Conservation (phyloP, 306 rosid species). For the Cicer pinnatifidum region DNA sequence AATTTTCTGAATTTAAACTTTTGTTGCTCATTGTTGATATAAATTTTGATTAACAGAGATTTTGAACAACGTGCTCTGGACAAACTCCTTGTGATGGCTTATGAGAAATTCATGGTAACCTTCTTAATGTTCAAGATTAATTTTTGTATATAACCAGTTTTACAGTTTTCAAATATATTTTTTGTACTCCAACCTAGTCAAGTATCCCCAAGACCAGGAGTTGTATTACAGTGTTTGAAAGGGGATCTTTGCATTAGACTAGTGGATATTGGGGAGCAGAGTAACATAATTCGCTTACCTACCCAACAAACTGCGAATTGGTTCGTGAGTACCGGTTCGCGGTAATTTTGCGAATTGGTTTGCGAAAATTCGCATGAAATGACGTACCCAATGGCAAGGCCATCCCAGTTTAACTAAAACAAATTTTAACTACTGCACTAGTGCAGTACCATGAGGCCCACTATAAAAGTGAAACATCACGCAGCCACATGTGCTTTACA, state of each 20-base stretch:
- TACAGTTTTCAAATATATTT: slow-evolving; percentile 12
- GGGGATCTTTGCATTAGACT: slow-evolving; percentile 21
- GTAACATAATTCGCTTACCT: too few species aligned
- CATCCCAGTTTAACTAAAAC: too few species aligned
- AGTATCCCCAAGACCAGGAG: slow-evolving; percentile 20
- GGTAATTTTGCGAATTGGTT: too few species aligned
- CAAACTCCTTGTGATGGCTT: slow-evolving; percentile 78
- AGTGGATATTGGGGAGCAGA: slow-evolving; percentile 13
- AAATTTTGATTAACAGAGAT: slow-evolving; percentile 61
- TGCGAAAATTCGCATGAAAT: too few species aligned
- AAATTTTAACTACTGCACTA: too few species aligned
- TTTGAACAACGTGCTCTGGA: slow-evolving; percentile 74
- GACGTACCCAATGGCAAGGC: too few species aligned
- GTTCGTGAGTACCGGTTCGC: too few species aligned
- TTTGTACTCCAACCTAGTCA: slow-evolving; percentile 30
- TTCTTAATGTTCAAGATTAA: slow-evolving; percentile 22
- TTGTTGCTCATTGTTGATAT: slow-evolving; percentile 34
- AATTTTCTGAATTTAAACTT: slow-evolving; percentile 42
- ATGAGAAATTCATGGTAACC: slow-evolving; percentile 78
- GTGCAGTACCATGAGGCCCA: too few species aligned
- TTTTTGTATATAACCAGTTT: slow-evolving; percentile 32
- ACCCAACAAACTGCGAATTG: too few species aligned
- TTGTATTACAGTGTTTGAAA: slow-evolving; percentile 26
- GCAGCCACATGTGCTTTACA: too few species aligned
- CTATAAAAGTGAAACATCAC: too few species aligned